Evolutionary conservation across 768 basidiomycete genomes (phyloP).

Genomic region (Podaxis sp.): DNA sequence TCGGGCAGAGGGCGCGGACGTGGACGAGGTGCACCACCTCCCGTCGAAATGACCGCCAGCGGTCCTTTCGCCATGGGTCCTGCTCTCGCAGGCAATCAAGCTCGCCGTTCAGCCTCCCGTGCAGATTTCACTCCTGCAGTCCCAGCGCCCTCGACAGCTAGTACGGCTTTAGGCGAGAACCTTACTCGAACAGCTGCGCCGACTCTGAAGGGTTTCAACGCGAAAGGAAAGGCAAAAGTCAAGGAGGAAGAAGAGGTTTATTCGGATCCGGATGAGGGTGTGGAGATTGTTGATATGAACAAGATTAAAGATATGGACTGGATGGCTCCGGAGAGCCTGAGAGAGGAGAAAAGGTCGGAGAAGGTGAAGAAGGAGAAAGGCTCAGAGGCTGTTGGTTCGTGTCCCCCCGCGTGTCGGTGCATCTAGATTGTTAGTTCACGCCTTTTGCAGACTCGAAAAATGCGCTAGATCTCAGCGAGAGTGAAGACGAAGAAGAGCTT

Average conservation of each 20-base stretch:
- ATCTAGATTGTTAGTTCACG: background rate
- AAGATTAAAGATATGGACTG: conserved; percentile 78
- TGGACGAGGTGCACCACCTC: conserved; percentile 51
- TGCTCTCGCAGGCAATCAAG: conserved; percentile 58
- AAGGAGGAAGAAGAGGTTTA: conserved; percentile 59
- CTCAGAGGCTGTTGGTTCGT: conserved; percentile 28
- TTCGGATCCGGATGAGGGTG: conserved; percentile 86
- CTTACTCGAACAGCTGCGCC: conserved; percentile 53
- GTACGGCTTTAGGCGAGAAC: conserved; percentile 45
- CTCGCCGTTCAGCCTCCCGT: conserved; percentile 47
- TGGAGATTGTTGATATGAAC: conserved; percentile 85
- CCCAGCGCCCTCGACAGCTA: conserved; percentile 33
- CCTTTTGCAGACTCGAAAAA: conserved; percentile 45
- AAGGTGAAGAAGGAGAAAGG: conserved; percentile 49
- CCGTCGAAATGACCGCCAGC: conserved; percentile 78
- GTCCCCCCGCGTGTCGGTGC: background rate
- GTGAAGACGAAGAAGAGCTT: conserved; percentile 77
- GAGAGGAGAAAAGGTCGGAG: conserved; percentile 41
- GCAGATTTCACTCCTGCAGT: conserved; percentile 55
- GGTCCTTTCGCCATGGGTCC: conserved; percentile 90
- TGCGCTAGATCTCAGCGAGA: conserved; percentile 70
- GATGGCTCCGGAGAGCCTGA: conserved; percentile 82
- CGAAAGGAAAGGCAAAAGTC: conserved; percentile 25
- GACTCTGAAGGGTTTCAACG: conserved; percentile 27
- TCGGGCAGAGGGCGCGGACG: conserved; percentile 44